These are phyloP conservation scores for Annulohypoxylon bovei DNA, from an alignment of 495 filamentous ascomycete species.

Conservation along the genomic window DNA sequence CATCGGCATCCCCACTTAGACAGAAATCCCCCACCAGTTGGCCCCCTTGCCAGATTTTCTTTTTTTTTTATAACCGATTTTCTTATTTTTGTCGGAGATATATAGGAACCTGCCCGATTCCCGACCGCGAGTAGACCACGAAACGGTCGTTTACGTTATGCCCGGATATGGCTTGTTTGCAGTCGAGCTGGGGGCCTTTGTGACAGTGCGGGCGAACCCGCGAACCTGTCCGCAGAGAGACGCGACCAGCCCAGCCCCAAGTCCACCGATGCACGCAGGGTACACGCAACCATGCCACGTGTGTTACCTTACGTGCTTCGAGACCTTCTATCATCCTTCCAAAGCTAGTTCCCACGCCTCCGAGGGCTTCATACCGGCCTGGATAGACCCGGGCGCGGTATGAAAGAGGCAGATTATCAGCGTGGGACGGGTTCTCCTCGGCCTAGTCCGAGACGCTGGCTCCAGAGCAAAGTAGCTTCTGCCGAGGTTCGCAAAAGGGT, in stretches of 20 bases:
- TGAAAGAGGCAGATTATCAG: slow-evolving; percentile 41
- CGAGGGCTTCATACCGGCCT: slow-evolving; percentile 37
- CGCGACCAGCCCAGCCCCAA: slow-evolving; percentile 58
- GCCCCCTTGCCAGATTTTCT: slow-evolving; percentile 39
- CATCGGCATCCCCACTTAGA: slow-evolving; percentile 37
- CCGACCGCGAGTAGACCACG: slow-evolving; percentile 26
- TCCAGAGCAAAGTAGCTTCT: slow-evolving; percentile 63
- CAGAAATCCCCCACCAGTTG: slow-evolving; percentile 38
- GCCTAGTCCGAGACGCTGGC: slow-evolving; percentile 65
- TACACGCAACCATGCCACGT: neutral
- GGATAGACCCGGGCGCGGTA: neutral
- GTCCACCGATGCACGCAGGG: slow-evolving; percentile 18
- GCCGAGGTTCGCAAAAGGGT: slow-evolving; percentile 41
- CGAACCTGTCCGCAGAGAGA: slow-evolving; percentile 52
- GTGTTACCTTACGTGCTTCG: neutral
- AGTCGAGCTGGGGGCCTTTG: slow-evolving; percentile 50
- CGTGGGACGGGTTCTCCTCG: slow-evolving; percentile 54
- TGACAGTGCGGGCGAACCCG: slow-evolving; percentile 52
- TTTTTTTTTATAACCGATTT: slow-evolving; percentile 26
- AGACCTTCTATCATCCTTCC: slow-evolving; percentile 35
- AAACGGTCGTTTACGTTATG: slow-evolving; percentile 15
- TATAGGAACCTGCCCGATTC: slow-evolving; percentile 27
- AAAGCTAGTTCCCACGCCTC: slow-evolving; percentile 44
- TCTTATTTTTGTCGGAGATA: slow-evolving; percentile 18
- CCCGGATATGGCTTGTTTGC: slow-evolving; percentile 38